A percentile compares a stretch with the other conserved stretches of the same genome.
Evolutionary conservation across 2,329 filamentous ascomycete species (phyloP).

Genomic region (Colletotrichum paranaense): DNA sequence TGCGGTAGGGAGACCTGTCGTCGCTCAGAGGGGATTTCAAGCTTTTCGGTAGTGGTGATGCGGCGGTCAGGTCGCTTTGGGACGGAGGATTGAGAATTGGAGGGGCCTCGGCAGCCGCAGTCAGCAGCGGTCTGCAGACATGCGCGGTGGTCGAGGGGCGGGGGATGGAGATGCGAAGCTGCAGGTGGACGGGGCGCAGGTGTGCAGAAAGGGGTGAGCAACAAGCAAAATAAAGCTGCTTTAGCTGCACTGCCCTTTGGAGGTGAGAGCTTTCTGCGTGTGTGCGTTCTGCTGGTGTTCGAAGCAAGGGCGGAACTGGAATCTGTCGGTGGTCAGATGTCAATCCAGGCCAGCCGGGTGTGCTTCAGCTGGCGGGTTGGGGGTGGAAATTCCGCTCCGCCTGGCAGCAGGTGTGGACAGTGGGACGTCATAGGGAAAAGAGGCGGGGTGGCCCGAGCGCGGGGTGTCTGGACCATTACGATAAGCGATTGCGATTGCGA

Average conservation of each 20-base stretch:
- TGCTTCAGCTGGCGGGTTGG: constrained; percentile 20
- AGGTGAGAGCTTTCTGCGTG: background rate
- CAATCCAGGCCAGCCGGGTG: constrained; percentile 10
- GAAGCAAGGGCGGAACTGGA: constrained; percentile 28
- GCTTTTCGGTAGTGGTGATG: background rate
- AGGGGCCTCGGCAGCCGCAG: constrained; percentile 30
- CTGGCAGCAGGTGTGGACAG: constrained; percentile 28
- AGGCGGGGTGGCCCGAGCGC: constrained; percentile 20
- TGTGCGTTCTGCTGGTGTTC: constrained; percentile 2
- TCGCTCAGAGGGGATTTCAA: constrained; percentile 3
- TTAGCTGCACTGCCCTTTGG: constrained; percentile 19
- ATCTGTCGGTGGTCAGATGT: constrained; percentile 30
- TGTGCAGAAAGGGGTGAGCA: background rate
- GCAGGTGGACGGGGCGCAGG: background rate
- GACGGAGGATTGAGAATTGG: constrained; percentile 7
- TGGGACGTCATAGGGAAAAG: constrained; percentile 29
- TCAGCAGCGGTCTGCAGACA: constrained; percentile 27
- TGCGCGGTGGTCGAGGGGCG: constrained; percentile 15
- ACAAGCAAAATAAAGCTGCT: constrained; percentile 7
- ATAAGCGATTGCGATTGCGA: constrained; percentile 22
- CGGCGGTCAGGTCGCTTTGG: constrained; percentile 23
- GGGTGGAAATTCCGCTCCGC: constrained; percentile 28
- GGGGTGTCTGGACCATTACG: background rate
- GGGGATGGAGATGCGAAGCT: background rate
- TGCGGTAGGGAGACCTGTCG: background rate